Evolutionary conservation across 805 yeast genomes (phyloP), one percentile per base, ranked within the genome.

Genomic region (Candida glaebosa): DNA sequence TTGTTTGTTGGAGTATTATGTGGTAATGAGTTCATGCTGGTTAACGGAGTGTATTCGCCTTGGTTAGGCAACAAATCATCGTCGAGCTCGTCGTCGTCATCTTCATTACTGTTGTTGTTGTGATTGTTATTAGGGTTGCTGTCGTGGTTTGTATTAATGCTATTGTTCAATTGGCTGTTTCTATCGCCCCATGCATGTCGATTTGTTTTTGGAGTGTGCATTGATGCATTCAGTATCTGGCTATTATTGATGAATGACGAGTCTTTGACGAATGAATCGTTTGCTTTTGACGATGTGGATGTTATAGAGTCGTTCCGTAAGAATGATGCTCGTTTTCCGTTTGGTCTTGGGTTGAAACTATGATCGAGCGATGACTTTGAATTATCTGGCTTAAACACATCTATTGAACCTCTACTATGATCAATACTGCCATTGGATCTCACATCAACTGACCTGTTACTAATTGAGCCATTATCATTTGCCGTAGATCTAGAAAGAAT

Each of bases 21-120:
- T 31, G 37, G 51, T 33, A 63, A 48, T 10, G 66, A 60, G 42
- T 62, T 62, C 48, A 57, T 48, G 41, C 69, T 64, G n/a, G 71
- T 64, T 20, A 62, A 58, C 15, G 71, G 71, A 5, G 73, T 67
- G 25, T 52, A 51, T 8, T 34, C 43, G 36, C 33, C 43, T 18
- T 38, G 38, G 5, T 26, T 26, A 17, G 16, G 26, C 15, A 34
- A 34, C n/a, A 34, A 17, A 20, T 34, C 37, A 18, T 47, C 43
- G 17, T 36, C 42, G 5, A 18, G 9, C 7, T 25, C 51, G 20
- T 50, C 56, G 17, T 44, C 47, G 14, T 47, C 50, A 12, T 34
- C 45, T 3, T 45, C 51, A 31, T 51, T 8, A 12, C 28, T 55
- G 10, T 41, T 54, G 14, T 47, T 52, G 5, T 24, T 24, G 8